phyloP scores from a whole-genome alignment of 2,329 filamentous ascomycete species.

The Venturiaceae sp. region DNA sequence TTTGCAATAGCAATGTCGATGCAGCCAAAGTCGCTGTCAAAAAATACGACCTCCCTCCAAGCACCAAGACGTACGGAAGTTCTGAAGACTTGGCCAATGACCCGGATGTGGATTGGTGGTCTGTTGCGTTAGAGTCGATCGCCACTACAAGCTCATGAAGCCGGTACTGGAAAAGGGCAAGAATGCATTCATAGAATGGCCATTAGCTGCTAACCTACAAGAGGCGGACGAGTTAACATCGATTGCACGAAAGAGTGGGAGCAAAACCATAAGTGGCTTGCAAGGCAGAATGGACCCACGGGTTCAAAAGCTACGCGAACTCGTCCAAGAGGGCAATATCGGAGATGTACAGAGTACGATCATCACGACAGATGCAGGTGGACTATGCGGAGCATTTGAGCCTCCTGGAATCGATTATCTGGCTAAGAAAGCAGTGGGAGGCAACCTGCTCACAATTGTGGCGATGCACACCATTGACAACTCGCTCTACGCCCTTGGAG shows the following conservation, averaged over 20 bases:
- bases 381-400: constrained; percentile 9
- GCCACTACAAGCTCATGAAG: constrained; percentile 31
- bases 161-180: constrained; percentile 36
- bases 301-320: constrained; percentile 29
- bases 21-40: constrained; percentile 33
- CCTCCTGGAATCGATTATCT: constrained; percentile 34
- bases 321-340: constrained; percentile 32
- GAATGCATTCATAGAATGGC: constrained; percentile 42
- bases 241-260: constrained; percentile 29
- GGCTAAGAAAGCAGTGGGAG: constrained; percentile 34
- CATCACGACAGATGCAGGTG: constrained; percentile 19
- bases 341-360: constrained; percentile 31
- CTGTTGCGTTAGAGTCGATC: constrained; percentile 32
- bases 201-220: constrained; percentile 28
- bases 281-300: constrained; percentile 34
- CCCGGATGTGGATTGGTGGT: constrained; percentile 38
- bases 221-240: constrained; percentile 33
- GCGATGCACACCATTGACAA: constrained; percentile 33
- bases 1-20: constrained; percentile 37
- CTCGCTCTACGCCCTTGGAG: constrained; percentile 36
- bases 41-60: constrained; percentile 24
- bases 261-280: constrained; percentile 37
- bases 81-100: constrained; percentile 34
- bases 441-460: constrained; percentile 30
- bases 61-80: constrained; percentile 34